These are phyloP conservation scores for Paxillus involutus DNA, from an alignment of 768 basidiomycete species.

Conservation along the genomic window DNA sequence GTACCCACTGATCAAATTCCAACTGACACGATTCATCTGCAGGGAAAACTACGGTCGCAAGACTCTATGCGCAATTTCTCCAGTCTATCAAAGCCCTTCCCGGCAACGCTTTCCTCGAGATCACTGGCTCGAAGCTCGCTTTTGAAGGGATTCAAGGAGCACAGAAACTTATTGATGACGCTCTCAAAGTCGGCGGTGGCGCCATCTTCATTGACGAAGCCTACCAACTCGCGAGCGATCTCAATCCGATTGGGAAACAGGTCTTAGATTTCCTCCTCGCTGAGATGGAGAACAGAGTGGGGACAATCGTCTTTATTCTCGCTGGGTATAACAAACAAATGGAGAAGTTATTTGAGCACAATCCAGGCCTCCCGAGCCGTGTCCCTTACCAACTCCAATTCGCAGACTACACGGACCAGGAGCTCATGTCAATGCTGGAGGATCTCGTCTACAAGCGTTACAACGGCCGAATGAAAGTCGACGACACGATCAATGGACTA, in stretches of 20 bases:
- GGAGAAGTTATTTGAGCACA: constrained; percentile 78
- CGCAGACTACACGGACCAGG: constrained; percentile 56
- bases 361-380: constrained; percentile 66
- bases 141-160: constrained; percentile 52
- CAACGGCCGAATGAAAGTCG: constrained; percentile 50
- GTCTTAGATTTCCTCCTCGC: constrained; percentile 71
- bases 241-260: constrained; percentile 49
- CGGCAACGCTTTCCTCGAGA: constrained; percentile 55
- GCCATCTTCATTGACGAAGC: constrained; percentile 72
- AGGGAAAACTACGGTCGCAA: constrained; percentile 68
- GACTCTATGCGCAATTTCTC: constrained; percentile 62
- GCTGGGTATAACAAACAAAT: constrained; percentile 73
- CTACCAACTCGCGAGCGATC: constrained; percentile 55
- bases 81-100: constrained; percentile 54
- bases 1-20: background rate
- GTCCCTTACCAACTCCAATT: constrained; percentile 63
- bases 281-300: constrained; percentile 73
- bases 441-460: constrained; percentile 47
- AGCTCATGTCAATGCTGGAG: constrained; percentile 56
- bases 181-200: constrained; percentile 57
- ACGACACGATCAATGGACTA: constrained; percentile 53
- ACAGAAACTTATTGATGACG: constrained; percentile 46
- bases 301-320: constrained; percentile 64
- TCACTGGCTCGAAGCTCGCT: constrained; percentile 59
- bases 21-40: too few species aligned